Percentiles rank a stretch among this genome's conserved stretches.
Evolutionary conservation across 108 stramenopile species (phyloP).

Genomic region (Ochromonas danica): DNA sequence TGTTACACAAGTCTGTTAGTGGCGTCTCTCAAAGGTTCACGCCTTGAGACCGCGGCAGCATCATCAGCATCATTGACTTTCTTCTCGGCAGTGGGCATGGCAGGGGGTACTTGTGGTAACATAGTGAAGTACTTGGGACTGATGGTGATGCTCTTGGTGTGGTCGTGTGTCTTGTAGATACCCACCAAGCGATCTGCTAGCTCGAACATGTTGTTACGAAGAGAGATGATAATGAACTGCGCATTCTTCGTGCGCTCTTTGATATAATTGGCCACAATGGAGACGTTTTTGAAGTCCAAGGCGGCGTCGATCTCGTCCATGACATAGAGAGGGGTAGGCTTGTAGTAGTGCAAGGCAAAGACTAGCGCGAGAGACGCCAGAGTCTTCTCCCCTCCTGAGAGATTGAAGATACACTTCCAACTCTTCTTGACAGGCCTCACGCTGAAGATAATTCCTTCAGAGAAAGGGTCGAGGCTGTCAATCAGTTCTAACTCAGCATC

Average conservation of each 20-base stretch:
- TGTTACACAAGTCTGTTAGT: too few relatives aligned
- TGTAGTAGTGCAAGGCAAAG: conserved; percentile 99
- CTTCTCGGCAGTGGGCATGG: too few relatives aligned
- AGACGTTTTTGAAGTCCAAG: conserved; percentile 98
- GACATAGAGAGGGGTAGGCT: conserved; percentile 98
- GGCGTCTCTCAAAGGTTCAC: too few relatives aligned
- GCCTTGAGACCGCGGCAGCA: too few relatives aligned
- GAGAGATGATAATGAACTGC: conserved; percentile 74
- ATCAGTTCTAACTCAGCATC: conserved; percentile 98
- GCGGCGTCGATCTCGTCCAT: conserved; percentile 99
- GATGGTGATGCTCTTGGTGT: conserved; percentile 94
- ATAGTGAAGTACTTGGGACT: conserved; percentile 72
- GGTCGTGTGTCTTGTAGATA: conserved; percentile 95
- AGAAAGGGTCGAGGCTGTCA: conserved; percentile 97
- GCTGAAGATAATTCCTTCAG: conserved; percentile 88
- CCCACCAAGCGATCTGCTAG: conserved; percentile 95
- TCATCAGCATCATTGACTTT: too few relatives aligned
- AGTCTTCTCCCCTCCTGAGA: conserved; percentile 98
- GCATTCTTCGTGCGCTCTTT: conserved; percentile 97
- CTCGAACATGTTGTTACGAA: conserved; percentile 99
- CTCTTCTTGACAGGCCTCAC: conserved; percentile 98
- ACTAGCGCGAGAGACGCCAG: conserved; percentile 93
- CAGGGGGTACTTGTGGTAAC: too few relatives aligned
- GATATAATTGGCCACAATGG: conserved; percentile 98
- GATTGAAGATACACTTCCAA: conserved; percentile 97